Conservation (phyloP, 2,329 filamentous ascomycete genomes). For the Ascochyta pisi region DNA sequence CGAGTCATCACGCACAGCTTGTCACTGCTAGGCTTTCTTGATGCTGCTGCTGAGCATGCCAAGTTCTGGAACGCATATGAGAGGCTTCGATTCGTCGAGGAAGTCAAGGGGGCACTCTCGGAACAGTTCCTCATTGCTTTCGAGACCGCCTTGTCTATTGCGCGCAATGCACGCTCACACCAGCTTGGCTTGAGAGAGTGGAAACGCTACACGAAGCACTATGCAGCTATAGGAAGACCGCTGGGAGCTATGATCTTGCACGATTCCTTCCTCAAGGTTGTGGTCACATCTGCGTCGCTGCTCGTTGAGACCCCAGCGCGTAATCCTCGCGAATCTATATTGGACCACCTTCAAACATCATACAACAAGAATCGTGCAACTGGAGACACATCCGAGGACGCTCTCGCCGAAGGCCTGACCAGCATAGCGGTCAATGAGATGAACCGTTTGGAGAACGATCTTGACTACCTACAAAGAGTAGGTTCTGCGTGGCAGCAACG, state of each 20-base stretch:
- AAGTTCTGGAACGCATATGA: conserved; percentile 82
- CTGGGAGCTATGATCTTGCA: conserved; percentile 91
- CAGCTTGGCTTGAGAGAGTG: conserved; percentile 78
- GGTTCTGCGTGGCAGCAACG: conserved; percentile 86
- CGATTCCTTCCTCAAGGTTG: conserved; percentile 83
- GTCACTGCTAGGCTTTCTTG: conserved; percentile 88
- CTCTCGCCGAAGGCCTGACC: conserved; percentile 64
- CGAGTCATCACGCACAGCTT: conserved; percentile 78
- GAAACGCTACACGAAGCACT: conserved; percentile 85
- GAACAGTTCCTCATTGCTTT: conserved; percentile 85
- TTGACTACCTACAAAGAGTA: conserved; percentile 82
- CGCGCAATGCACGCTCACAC: conserved; percentile 76
- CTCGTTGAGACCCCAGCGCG: conserved; percentile 67
- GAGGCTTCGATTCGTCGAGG: conserved; percentile 74
- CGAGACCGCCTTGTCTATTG: conserved; percentile 87
- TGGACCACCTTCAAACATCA: conserved; percentile 67
- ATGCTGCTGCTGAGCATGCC: conserved; percentile 78
- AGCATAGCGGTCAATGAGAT: conserved; percentile 82
- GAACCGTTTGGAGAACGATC: conserved; percentile 83
- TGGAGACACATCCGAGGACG: conserved; percentile 35
- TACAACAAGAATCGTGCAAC: conserved; percentile 23
- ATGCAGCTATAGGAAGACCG: conserved; percentile 78
- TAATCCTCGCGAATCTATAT: conserved; percentile 68
- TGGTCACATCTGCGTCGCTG: conserved; percentile 79
- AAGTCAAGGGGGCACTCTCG: conserved; percentile 75